Conservation (phyloP, 2,329 filamentous ascomycete species). For the Periconia sp. region DNA sequence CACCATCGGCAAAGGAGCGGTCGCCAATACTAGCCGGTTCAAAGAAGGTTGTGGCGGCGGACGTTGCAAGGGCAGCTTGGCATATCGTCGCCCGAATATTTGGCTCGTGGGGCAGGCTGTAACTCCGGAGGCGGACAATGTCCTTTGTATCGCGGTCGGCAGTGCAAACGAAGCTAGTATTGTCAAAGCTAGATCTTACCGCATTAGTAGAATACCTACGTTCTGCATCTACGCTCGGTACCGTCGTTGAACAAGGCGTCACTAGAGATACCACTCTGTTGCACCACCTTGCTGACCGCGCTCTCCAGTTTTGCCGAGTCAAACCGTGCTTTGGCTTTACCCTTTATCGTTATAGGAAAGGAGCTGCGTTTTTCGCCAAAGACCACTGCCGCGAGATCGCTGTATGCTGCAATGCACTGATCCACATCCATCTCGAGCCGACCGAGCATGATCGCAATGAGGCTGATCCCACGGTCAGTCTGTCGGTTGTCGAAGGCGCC, state of each 20-base stretch:
- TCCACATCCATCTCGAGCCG: slow-evolving; percentile 21
- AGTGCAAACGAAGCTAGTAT: slow-evolving; percentile 53
- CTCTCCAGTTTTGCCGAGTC: slow-evolving; percentile 18
- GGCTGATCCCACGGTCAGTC: slow-evolving; percentile 1
- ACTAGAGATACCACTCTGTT: neutral
- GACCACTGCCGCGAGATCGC: slow-evolving; percentile 10
- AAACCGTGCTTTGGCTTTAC: slow-evolving; percentile 15
- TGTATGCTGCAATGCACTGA: slow-evolving; percentile 18
- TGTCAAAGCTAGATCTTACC: too few relatives aligned
- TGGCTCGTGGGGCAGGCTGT: slow-evolving; percentile 10
- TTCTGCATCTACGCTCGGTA: neutral
- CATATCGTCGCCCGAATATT: slow-evolving; percentile 10
- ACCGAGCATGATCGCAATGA: slow-evolving; percentile 24
- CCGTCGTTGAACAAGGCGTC: neutral
- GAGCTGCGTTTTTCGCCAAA: slow-evolving; percentile 7
- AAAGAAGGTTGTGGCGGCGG: slow-evolving; percentile 38
- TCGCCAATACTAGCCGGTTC: slow-evolving; percentile 46
- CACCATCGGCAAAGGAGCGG: slow-evolving; percentile 49
- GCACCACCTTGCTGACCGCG: slow-evolving; percentile 13
- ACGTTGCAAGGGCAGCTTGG: slow-evolving; percentile 30
- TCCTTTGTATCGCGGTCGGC: slow-evolving; percentile 50
- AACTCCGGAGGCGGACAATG: slow-evolving; percentile 43
- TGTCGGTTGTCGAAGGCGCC: too few relatives aligned
- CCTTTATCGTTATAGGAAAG: slow-evolving; percentile 11
- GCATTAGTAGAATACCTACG: too few relatives aligned